Conservation (phyloP, 2,329 filamentous ascomycete genomes). For the Paraphaeosphaeria minitans region DNA sequence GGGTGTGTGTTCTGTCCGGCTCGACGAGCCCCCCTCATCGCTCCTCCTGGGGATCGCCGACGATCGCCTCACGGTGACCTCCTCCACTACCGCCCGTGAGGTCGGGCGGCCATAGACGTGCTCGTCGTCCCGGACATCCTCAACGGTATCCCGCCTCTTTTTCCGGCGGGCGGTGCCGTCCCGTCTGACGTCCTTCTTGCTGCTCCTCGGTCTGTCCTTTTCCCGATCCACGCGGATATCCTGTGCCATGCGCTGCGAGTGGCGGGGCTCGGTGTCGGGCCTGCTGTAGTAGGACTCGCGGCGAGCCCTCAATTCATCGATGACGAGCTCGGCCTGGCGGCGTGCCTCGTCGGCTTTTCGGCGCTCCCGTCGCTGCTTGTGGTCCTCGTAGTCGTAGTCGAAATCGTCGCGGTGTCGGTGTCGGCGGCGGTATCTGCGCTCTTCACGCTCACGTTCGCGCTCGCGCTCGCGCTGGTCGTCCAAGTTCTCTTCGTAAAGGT, state of each 20-base stretch:
- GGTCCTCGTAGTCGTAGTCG: slow-evolving; percentile 31
- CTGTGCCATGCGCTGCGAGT: slow-evolving; percentile 41
- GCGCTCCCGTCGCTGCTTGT: slow-evolving; percentile 39
- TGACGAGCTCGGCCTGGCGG: slow-evolving; percentile 42
- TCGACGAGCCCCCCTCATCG: slow-evolving; percentile 43
- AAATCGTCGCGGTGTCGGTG: slow-evolving; percentile 27
- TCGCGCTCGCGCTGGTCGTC: slow-evolving; percentile 23
- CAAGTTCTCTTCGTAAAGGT: slow-evolving; percentile 36
- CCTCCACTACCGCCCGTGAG: slow-evolving; percentile 35
- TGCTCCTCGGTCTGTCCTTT: slow-evolving; percentile 35
- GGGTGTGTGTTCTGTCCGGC: slow-evolving; percentile 39
- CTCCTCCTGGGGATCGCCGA: slow-evolving; percentile 33
- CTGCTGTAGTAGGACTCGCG: slow-evolving; percentile 47
- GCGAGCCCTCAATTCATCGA: slow-evolving; percentile 48
- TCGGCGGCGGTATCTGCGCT: slow-evolving; percentile 32
- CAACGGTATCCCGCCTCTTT: slow-evolving; percentile 30
- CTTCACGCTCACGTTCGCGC: slow-evolving; percentile 26
- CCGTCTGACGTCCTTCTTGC: slow-evolving; percentile 33
- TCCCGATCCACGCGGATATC: slow-evolving; percentile 31
- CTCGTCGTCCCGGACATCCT: slow-evolving; percentile 35
- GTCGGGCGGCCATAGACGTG: slow-evolving; percentile 40
- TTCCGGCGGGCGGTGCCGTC: slow-evolving; percentile 37
- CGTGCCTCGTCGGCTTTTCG: slow-evolving; percentile 38
- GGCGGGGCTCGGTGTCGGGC: slow-evolving; percentile 37
- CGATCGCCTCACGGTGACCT: slow-evolving; percentile 33